These are phyloP conservation scores for Fragaria vesca DNA, from an alignment of 306 rosid species.

Conservation along the genomic window DNA sequence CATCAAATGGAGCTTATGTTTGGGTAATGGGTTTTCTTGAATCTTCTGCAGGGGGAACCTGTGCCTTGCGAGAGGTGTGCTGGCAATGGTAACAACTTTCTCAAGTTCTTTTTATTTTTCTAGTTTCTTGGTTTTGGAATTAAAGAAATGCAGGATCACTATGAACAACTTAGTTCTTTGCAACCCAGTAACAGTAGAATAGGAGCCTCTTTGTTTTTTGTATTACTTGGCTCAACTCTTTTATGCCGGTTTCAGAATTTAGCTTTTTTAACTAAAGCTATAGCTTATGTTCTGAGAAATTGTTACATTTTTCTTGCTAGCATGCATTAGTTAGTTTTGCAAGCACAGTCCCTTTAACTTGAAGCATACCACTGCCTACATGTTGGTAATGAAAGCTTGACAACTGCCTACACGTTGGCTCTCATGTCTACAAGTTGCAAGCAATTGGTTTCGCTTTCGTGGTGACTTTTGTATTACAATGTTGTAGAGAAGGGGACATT, in stretches of 20 bases:
- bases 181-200: background rate
- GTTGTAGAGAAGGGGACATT: background rate
- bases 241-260: background rate
- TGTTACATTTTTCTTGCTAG: background rate
- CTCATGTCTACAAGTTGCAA: background rate
- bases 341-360: background rate
- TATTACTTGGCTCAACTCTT: background rate
- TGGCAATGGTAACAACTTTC: conserved; percentile 68
- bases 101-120: background rate
- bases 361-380: background rate
- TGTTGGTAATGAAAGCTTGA: background rate
- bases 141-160: background rate
- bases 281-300: background rate
- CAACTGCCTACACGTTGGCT: background rate
- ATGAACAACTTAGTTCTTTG: background rate
- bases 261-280: background rate
- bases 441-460: background rate
- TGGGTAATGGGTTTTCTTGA: conserved; percentile 16
- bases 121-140: conserved; percentile 13
- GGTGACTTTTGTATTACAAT: background rate
- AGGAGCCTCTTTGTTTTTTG: background rate
- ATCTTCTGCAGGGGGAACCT: conserved; percentile 78
- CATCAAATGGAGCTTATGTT: background rate
- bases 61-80: conserved; percentile 93
- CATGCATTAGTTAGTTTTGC: background rate